Evolutionary conservation across 257 asterid species (phyloP), one percentile per base, ranked within the genome.

Genomic region (Leonotis leonurus): DNA sequence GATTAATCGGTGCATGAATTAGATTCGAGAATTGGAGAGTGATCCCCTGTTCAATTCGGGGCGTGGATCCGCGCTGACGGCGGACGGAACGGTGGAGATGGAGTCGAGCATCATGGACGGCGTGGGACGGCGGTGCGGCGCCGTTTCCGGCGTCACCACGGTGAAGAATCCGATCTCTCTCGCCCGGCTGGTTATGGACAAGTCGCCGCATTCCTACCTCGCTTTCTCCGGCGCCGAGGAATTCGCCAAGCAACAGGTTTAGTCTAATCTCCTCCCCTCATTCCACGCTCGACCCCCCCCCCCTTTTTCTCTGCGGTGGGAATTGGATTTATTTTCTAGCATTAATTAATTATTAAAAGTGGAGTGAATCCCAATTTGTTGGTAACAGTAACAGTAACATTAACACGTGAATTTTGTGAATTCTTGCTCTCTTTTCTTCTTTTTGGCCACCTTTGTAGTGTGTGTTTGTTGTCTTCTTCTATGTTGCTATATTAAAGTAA

Each of bases 71-170:
- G 94, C 98, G 3, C 86, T 91, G 8, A 88, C 94, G 0, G 92
- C 71, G 74, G 73, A 84, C 48, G 98, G 94, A 32, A 91, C 94
- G 76, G 98, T 78, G 68, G 98, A 91, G 85, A 91, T 91, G 98
- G 98, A 91, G 82, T 96, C 98, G 98, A 90, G 81, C 62, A 90
- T 90, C 70, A 90, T 90, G 98, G 95, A 90, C 57, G 98, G 98
- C 5, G 7, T 68, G 9, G 87, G 89, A 0, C 61, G 98, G 72
- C 93, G 96, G 53, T 90, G 98, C 81, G 98, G 98, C 55, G 96
- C 98, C 70, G 96, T 88, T 64, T 90, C 98, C 1, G 98, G 98
- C n/a, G 7, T 90, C 55, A 80, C 94, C 60, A 82, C 82, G 17
- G 95, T 90, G 30, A 90, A 85, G 65, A 90, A 90, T 40, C 98